Evolutionary conservation across 805 yeast species (phyloP), one percentile per base, ranked within the genome.

Genomic region (Candida morakotiae): DNA sequence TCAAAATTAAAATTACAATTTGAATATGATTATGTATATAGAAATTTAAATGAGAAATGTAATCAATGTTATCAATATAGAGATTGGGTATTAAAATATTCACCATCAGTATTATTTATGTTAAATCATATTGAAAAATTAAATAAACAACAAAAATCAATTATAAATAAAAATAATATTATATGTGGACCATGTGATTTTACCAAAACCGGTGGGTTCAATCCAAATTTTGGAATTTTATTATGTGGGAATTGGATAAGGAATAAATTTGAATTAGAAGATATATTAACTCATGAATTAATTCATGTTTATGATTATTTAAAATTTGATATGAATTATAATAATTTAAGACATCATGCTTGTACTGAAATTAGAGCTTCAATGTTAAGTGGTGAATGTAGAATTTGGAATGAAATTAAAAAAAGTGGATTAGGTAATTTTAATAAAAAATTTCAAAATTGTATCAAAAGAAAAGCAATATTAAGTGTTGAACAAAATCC

Each of bases 351-450:
- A 52, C 98, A 93, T 55, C 98, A 91, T 56, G 98, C 98, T 1
- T 93, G 98, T 58, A 82, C 97, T 1, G 98, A 93, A 59, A 87
- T 93, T 35, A 71, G 98, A 42, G 98, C 98, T 0, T 82, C 94
- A 9, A 81, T 87, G 47, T 69, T 93, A 16, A 83, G 95, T 54
- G 98, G 98, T 5, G 98, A 93, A 55, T 93, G 98, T 62, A 75
- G 98, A 20, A 79, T 91, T 49, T 75, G 82, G 77, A 85, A 84
- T 49, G 96, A 93, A 58, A 81, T 88, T 50, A 67, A 75, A 39
- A 67, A 77, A 58, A 61, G 78, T 39, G 70, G 77, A 20, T 45
- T 75, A 38, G 67, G 60, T 1, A 68, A 71, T 41, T 73, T 87
- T 46, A 79, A 79, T 22, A 77, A 77, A 47, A 96, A 96, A 24